Conservation (phyloP, 2,329 filamentous ascomycete species). For the Colletotrichum sublineola region DNA sequence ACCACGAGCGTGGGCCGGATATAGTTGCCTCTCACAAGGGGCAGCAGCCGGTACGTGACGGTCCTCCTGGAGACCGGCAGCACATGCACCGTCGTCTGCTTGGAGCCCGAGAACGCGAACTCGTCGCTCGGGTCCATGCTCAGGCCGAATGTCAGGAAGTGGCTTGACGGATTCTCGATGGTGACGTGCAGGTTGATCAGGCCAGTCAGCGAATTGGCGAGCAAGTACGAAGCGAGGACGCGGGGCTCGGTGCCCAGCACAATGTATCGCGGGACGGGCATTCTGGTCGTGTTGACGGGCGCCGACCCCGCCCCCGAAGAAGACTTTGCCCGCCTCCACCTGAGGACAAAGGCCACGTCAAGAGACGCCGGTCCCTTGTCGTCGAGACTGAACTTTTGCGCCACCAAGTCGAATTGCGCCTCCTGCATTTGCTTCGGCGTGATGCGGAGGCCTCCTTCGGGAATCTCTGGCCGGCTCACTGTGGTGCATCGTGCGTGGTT, state of each 20-base stretch:
- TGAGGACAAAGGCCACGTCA: slow-evolving; percentile 80
- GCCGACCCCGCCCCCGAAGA: slow-evolving; percentile 22
- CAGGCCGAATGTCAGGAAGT: slow-evolving; percentile 93
- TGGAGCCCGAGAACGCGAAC: slow-evolving; percentile 93
- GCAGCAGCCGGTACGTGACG: slow-evolving; percentile 80
- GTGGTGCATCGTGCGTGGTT: slow-evolving; percentile 72
- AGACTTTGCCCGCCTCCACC: slow-evolving; percentile 74
- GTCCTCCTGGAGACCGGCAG: slow-evolving; percentile 83
- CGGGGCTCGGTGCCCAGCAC: slow-evolving; percentile 88
- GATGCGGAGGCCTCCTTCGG: slow-evolving; percentile 63
- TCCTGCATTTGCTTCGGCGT: slow-evolving; percentile 78
- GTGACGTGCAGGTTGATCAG: slow-evolving; percentile 68
- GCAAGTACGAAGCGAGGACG: slow-evolving; percentile 75
- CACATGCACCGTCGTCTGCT: slow-evolving; percentile 83
- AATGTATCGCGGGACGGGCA: slow-evolving; percentile 84
- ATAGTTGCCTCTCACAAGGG: slow-evolving; percentile 75
- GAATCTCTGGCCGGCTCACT: slow-evolving; percentile 55
- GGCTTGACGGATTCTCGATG: slow-evolving; percentile 93
- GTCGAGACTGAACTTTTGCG: slow-evolving; percentile 83
- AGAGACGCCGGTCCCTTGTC: slow-evolving; percentile 82
- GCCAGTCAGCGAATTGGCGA: slow-evolving; percentile 51
- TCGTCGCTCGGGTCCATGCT: slow-evolving; percentile 92
- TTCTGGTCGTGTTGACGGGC: slow-evolving; percentile 71
- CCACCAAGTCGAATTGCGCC: slow-evolving; percentile 78
- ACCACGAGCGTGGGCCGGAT: slow-evolving; percentile 81